Conservation (phyloP, 352 stramenopile genomes). For the Globisporangium nagaii region DNA sequence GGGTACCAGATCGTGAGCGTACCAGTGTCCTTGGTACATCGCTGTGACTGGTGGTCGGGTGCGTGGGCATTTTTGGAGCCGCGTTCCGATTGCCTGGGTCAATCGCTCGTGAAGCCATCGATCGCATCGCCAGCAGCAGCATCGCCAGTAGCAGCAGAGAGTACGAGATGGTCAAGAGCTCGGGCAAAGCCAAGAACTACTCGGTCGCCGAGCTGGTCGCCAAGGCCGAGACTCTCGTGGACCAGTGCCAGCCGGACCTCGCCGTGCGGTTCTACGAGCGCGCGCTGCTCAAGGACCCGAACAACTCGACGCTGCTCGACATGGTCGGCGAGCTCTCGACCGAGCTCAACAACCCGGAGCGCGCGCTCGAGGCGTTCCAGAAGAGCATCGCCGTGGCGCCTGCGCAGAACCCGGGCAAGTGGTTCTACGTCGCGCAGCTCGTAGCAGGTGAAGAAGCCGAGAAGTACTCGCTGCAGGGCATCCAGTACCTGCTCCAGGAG, state of each 20-base stretch:
- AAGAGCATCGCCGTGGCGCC: conserved; percentile 64
- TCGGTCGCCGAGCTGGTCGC: conserved; percentile 67
- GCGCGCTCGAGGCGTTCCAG: conserved; percentile 64
- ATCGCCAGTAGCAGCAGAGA: not conserved
- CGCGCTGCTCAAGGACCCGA: conserved; percentile 61
- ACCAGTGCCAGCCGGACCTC: conserved; percentile 80
- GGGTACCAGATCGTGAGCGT: not conserved
- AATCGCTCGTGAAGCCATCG: conserved; percentile 1
- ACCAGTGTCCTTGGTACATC: not conserved
- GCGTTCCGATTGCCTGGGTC: not conserved
- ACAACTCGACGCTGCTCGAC: conserved; percentile 68
- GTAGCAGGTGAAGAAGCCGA: conserved; percentile 68
- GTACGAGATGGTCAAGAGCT: conserved; percentile 28
- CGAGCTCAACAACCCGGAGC: conserved; percentile 78
- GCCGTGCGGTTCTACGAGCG: conserved; percentile 84
- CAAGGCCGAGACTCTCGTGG: conserved; percentile 80
- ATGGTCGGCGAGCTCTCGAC: conserved; percentile 75
- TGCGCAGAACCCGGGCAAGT: conserved; percentile 74
- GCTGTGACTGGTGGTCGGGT: conserved; percentile 12
- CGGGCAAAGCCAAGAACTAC: conserved; percentile 28
- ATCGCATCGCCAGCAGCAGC: not conserved
- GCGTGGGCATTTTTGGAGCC: conserved; percentile 5
- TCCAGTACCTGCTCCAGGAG: conserved; percentile 59
- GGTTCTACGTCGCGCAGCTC: conserved; percentile 83
- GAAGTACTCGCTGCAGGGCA: conserved; percentile 61